phyloP scores from a whole-genome alignment of 2,329 filamentous ascomycete species.

The Aspergillus fructus region DNA sequence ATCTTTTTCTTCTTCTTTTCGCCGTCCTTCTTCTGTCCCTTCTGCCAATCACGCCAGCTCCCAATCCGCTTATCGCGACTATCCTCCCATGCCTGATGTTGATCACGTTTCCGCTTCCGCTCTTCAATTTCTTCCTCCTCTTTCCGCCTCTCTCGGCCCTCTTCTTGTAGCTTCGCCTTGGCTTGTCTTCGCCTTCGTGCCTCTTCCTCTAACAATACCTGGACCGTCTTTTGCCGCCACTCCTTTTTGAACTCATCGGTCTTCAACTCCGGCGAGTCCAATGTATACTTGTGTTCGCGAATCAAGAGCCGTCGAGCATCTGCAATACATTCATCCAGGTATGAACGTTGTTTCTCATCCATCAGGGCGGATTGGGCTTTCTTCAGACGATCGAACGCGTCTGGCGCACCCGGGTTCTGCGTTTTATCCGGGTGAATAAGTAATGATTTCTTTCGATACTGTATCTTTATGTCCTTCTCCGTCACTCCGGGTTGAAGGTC shows the following conservation, averaged over 20 bases:
- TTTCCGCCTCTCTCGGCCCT: constrained; percentile 82
- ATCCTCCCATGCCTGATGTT: constrained; percentile 93
- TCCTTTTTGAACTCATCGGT: constrained; percentile 77
- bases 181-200: constrained; percentile 77
- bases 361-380: constrained; percentile 89
- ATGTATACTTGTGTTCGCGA: constrained; percentile 88
- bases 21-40: constrained; percentile 58
- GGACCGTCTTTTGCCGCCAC: constrained; percentile 87
- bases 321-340: constrained; percentile 90
- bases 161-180: constrained; percentile 94
- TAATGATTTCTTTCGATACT: constrained; percentile 96
- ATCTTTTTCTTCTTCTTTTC: constrained; percentile 61
- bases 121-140: constrained; percentile 81
- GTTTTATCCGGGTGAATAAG: constrained; percentile 99
- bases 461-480: constrained; percentile 91
- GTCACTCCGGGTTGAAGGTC: constrained; percentile 93
- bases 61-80: constrained; percentile 87
- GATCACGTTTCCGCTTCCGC: constrained; percentile 82
- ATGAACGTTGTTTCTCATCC: constrained; percentile 86
- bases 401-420: constrained; percentile 81
- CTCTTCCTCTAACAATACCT: constrained; percentile 92
- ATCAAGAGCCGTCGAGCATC: constrained; percentile 95
- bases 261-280: constrained; percentile 79
- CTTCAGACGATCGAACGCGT: constrained; percentile 94
- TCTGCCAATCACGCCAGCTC: constrained; percentile 91